These are phyloP conservation scores for Takashimella tepidaria DNA, from an alignment of 1,284 basidiomycete species.

Conservation along the genomic window DNA sequence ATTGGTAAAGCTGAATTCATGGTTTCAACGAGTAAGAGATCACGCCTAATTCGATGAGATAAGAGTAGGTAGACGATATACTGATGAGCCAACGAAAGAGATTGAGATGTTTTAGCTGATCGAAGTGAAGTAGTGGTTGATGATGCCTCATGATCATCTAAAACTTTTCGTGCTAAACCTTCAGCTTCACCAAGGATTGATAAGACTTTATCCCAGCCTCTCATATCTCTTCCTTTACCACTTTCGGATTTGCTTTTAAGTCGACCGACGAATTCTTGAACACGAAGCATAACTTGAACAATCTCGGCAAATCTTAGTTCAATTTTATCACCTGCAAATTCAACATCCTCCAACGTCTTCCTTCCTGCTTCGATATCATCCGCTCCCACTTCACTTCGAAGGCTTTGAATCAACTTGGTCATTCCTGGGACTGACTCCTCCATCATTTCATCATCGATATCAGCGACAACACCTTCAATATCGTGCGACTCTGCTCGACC, in stretches of 20 bases:
- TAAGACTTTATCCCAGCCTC: slow-evolving; percentile 74
- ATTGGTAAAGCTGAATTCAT: slow-evolving; percentile 50
- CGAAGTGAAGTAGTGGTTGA: slow-evolving; percentile 29
- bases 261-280: slow-evolving; percentile 67
- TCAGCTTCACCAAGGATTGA: slow-evolving; percentile 81
- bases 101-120: slow-evolving; percentile 36
- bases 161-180: slow-evolving; percentile 67
- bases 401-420: slow-evolving; percentile 23
- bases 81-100: slow-evolving; percentile 70
- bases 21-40: slow-evolving; percentile 70
- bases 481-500: slow-evolving; percentile 65
- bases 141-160: slow-evolving; percentile 63
- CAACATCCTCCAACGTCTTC: slow-evolving; percentile 57
- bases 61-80: slow-evolving; percentile 82
- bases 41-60: slow-evolving; percentile 77
- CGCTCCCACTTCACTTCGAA: slow-evolving; percentile 45
- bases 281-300: slow-evolving; percentile 76
- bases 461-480: slow-evolving; percentile 70
- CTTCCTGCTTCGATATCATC: slow-evolving; percentile 51
- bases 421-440: slow-evolving; percentile 48
- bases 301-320: slow-evolving; percentile 87
- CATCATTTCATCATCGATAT: slow-evolving; percentile 60
- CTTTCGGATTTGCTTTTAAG: slow-evolving; percentile 44
- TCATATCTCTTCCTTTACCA: slow-evolving; percentile 46
- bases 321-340: slow-evolving; percentile 78